phyloP scores from a whole-genome alignment of 495 filamentous ascomycete genomes.

The Penicillium verhagenii region DNA sequence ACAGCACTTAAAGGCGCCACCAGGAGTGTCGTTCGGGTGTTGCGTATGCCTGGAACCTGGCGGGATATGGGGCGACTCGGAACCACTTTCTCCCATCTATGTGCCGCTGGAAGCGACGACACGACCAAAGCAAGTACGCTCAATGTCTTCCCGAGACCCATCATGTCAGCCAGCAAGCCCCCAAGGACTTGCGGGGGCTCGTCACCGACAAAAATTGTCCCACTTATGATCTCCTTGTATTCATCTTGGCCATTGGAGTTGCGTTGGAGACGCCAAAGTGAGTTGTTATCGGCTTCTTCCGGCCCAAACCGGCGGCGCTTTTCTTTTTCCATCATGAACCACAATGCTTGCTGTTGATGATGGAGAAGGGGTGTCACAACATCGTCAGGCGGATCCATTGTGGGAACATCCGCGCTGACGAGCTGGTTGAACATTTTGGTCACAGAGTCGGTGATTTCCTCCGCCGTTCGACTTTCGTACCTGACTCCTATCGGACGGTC shows the following conservation, averaged over 20 bases:
- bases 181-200: constrained; percentile 71
- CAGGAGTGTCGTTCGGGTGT: constrained; percentile 79
- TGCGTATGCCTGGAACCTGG: constrained; percentile 52
- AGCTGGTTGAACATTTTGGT: constrained; percentile 85
- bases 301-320: constrained; percentile 54
- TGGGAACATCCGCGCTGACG: constrained; percentile 69
- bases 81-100: constrained; percentile 45
- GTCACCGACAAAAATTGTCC: constrained; percentile 55
- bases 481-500: constrained; percentile 30
- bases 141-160: constrained; percentile 94
- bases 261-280: constrained; percentile 67
- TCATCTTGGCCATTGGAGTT: constrained; percentile 51
- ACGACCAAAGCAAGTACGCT: constrained; percentile 78
- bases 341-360: constrained; percentile 89
- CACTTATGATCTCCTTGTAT: constrained; percentile 84
- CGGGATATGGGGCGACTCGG: constrained; percentile 31
- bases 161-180: constrained; percentile 96
- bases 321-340: constrained; percentile 86
- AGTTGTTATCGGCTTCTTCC: constrained; percentile 59
- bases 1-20: constrained; percentile 88
- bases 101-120: constrained; percentile 57
- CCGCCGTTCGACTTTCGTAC: constrained; percentile 63
- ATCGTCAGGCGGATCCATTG: constrained; percentile 61
- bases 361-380: constrained; percentile 70
- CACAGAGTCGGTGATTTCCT: constrained; percentile 83